Base-by-base conservation (phyloP, 805 yeast species). In the Candida boleticola region DNA sequence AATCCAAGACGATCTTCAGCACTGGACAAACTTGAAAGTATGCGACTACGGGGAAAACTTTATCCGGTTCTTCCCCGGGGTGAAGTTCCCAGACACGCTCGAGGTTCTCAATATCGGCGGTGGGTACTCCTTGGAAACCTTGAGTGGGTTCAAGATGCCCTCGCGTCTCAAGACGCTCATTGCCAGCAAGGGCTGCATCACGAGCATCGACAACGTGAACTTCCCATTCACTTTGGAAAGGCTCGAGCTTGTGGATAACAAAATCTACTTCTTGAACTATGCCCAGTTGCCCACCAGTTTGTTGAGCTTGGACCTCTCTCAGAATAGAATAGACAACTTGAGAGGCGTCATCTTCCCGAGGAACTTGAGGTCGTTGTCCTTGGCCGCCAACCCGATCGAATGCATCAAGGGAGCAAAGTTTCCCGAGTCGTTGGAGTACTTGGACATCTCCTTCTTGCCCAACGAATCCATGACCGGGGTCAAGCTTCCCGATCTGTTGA, bases 401-500 rank as follows among this genome's bases (percentile, higher is more conserved):
- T 63, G 68, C 32, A 58, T 70, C 30, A 64, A 67, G 45, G 72
- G 73, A 7, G 64, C 56, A 16, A 62, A 60, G 40, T 68, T 70
- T 35, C 75, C 75, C 3, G 74, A 69, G 11, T 42, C 48, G 19
- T 46, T 71, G 27, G 54, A 54, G 34, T 58, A 59, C 45, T 54
- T 71, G 47, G 76, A 71, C 45, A 44, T 67, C 9, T 67, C 74
- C 5, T 66, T 67, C 41, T 61, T 70, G 6, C 75, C 76, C 3
- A 71, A 69, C 46, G 76, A 71, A 47, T 61, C 71, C 7, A 70
- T 71, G 76, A 64, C 74, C 0, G 73, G 75, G 1, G 60, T 71
- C n/a, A 70, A 66, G 44, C 68, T 71, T 39, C 76, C 76, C 1
- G 76, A 71, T 40, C 58, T 52, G 54, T 49, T 64, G 23, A 50